A percentile compares a stretch with the other conserved stretches of the same genome.
phyloP scores from a whole-genome alignment of 2,329 filamentous ascomycete genomes.

The Fusarium chuoi region DNA sequence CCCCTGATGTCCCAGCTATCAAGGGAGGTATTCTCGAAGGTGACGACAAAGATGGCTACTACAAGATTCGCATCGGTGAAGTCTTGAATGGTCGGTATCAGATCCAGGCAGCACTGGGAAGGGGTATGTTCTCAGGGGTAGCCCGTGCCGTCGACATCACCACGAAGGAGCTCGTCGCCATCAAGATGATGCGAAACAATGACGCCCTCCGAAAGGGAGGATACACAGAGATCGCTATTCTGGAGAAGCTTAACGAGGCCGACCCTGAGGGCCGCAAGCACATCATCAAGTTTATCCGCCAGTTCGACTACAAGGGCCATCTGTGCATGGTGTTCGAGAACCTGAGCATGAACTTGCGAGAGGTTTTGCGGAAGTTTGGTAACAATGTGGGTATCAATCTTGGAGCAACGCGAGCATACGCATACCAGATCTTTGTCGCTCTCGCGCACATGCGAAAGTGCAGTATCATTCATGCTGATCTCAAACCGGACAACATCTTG shows the following conservation, averaged over 20 bases:
- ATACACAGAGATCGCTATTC: conserved; percentile 91
- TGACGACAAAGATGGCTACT: conserved; percentile 94
- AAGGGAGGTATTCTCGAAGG: conserved; percentile 87
- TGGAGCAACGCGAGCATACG: conserved; percentile 86
- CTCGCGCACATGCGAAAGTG: conserved; percentile 89
- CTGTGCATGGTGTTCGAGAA: conserved; percentile 98
- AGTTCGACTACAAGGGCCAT: conserved; percentile 95
- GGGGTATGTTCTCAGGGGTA: conserved; percentile 97
- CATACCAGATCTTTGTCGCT: conserved; percentile 93
- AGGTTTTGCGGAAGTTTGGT: conserved; percentile 95
- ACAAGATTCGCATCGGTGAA: conserved; percentile 93
- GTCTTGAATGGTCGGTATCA: conserved; percentile 90
- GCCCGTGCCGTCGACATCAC: conserved; percentile 84
- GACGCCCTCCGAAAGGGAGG: conserved; percentile 92
- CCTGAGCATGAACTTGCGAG: conserved; percentile 89
- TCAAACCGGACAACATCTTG: conserved; percentile 98
- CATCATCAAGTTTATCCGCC: conserved; percentile 85
- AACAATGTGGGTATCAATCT: conserved; percentile 94
- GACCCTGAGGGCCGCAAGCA: conserved; percentile 93
- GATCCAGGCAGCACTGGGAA: conserved; percentile 86
- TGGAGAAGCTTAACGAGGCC: conserved; percentile 85
- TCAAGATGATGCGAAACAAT: conserved; percentile 98
- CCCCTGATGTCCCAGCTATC: conserved; percentile 65
- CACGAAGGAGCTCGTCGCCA: conserved; percentile 81
- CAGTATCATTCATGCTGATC: conserved; percentile 92